These are phyloP conservation scores for Podospora pseudopauciseta DNA, from an alignment of 495 filamentous ascomycete genomes.

Conservation along the genomic window DNA sequence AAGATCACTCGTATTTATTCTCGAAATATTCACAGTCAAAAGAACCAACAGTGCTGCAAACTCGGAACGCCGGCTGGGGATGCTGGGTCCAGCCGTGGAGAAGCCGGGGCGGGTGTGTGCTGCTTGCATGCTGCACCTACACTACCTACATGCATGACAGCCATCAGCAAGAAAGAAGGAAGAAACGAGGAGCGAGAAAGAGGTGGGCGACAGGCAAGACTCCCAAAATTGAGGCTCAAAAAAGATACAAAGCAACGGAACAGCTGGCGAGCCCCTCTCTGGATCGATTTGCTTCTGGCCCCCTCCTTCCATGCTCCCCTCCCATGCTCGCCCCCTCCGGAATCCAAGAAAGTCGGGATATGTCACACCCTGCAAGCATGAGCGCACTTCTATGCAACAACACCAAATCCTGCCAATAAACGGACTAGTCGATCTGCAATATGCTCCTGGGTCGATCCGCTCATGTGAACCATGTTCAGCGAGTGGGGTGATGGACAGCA, in stretches of 20 bases:
- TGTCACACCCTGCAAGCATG: neutral
- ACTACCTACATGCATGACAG: neutral
- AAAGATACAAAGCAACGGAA: neutral
- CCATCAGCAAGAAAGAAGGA: neutral
- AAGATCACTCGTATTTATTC: neutral
- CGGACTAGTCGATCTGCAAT: neutral
- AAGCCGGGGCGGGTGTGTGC: neutral
- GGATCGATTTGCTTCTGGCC: neutral
- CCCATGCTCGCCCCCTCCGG: neutral
- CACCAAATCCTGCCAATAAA: neutral
- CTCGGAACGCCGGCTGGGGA: neutral
- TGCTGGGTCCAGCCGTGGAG: neutral
- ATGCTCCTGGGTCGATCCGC: neutral
- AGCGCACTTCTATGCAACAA: neutral
- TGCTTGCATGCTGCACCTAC: neutral
- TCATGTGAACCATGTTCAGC: neutral
- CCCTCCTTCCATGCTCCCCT: neutral
- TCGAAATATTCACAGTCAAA: neutral
- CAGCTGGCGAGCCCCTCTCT: neutral
- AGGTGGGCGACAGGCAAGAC: neutral
- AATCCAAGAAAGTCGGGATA: neutral
- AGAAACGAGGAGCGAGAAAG: neutral
- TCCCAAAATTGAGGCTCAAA: neutral
- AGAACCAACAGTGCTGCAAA: neutral
- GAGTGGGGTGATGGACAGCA: neutral